Evolutionary conservation across 148 eudicot species (phyloP).

Genomic region (Agrostemma githago): DNA sequence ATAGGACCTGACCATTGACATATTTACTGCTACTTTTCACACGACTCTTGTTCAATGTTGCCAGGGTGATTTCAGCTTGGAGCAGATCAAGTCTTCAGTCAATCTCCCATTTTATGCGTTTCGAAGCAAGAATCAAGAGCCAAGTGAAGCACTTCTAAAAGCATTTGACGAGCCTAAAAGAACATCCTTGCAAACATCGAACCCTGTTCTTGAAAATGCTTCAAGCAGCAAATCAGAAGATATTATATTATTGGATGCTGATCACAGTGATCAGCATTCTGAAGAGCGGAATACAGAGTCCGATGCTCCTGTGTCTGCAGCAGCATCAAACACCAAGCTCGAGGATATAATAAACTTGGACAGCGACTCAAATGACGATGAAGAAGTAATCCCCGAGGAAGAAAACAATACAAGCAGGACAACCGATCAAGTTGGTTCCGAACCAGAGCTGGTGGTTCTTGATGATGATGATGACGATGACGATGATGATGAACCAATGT

Average conservation of each 20-base stretch:
- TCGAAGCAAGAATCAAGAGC: slow-evolving; percentile 26
- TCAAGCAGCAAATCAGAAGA: slow-evolving; percentile 36
- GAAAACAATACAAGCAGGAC: slow-evolving; percentile 8
- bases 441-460: slow-evolving; percentile 24
- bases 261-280: slow-evolving; percentile 22
- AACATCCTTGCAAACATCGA: slow-evolving; percentile 12
- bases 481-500: slow-evolving; percentile 45
- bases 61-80: slow-evolving; percentile 54
- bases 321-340: slow-evolving; percentile 15
- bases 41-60: slow-evolving; percentile 1
- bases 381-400: slow-evolving; percentile 17
- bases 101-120: slow-evolving; percentile 80
- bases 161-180: slow-evolving; percentile 28
- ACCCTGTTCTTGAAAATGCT: slow-evolving; percentile 15
- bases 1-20: neutral
- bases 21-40: neutral
- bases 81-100: slow-evolving; percentile 81
- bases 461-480: slow-evolving; percentile 13
- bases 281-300: slow-evolving; percentile 26
- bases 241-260: slow-evolving; percentile 42
- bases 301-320: slow-evolving; percentile 17
- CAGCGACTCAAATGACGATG: slow-evolving; percentile 33
- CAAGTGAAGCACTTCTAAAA: slow-evolving; percentile 21
- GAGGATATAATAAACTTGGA: slow-evolving; percentile 52
- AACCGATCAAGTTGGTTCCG: slow-evolving; percentile 11